phyloP scores from a whole-genome alignment of 805 yeast genomes.

The Candida verbasci region DNA sequence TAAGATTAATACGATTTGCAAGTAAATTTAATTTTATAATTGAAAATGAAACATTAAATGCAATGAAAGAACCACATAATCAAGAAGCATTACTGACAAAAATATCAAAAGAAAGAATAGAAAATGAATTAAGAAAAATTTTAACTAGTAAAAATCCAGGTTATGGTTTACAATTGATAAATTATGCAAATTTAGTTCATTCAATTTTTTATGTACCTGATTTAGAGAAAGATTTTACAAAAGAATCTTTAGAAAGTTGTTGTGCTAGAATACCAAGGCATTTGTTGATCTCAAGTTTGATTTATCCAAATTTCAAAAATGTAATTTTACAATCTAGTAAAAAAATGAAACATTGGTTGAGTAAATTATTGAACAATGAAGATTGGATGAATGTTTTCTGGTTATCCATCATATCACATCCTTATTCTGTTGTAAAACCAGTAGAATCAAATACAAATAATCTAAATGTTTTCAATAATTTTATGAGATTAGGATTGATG shows the following conservation, averaged over 20 bases:
- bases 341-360: slow-evolving; percentile 3
- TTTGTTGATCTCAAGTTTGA: slow-evolving; percentile 18
- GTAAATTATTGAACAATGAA: slow-evolving; percentile 4
- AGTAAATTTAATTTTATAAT: slow-evolving; percentile 67
- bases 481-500: slow-evolving; percentile 67
- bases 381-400: slow-evolving; percentile 21
- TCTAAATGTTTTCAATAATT: slow-evolving; percentile 27
- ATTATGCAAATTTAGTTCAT: slow-evolving; percentile 49
- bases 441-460: neutral
- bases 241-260: slow-evolving; percentile 6
- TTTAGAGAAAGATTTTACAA: slow-evolving; percentile 13
- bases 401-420: slow-evolving; percentile 46
- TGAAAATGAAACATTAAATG: slow-evolving; percentile 51
- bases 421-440: slow-evolving; percentile 29
- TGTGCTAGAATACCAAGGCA: slow-evolving; percentile 10
- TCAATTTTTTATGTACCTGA: slow-evolving; percentile 48
- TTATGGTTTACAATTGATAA: slow-evolving; percentile 59
- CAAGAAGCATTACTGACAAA: slow-evolving; percentile 59
- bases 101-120: slow-evolving; percentile 87
- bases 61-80: slow-evolving; percentile 62
- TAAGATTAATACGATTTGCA: slow-evolving; percentile 84
- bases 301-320: slow-evolving; percentile 16
- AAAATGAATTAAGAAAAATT: slow-evolving; percentile 77
- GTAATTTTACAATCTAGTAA: slow-evolving; percentile 1
- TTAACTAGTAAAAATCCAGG: slow-evolving; percentile 59